Conservation (phyloP, 306 rosid species). For the Abrus precatorius region DNA sequence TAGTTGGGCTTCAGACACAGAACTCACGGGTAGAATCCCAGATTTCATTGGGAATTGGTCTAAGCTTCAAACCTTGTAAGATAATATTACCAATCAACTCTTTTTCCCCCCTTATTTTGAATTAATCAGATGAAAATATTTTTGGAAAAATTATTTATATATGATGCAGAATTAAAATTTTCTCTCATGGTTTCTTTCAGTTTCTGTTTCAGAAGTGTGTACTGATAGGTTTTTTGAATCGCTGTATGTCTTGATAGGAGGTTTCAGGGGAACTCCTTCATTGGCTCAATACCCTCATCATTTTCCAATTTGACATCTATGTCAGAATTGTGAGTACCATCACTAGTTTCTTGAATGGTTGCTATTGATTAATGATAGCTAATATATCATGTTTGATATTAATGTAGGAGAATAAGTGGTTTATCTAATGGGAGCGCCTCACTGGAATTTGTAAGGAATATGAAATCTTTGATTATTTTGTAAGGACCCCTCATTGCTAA, state of each 20-base stretch:
- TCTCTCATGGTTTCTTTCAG: background rate
- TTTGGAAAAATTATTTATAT: background rate
- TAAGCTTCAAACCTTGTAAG: slow-evolving; percentile 74
- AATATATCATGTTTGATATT: slow-evolving; percentile 41
- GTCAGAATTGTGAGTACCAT: slow-evolving; percentile 68
- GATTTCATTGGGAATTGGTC: slow-evolving; percentile 81
- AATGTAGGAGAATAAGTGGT: slow-evolving; percentile 68
- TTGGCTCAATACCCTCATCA: slow-evolving; percentile 73
- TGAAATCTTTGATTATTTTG: slow-evolving; percentile 74
- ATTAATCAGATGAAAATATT: background rate
- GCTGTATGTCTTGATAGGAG: slow-evolving; percentile 60
- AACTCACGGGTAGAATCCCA: slow-evolving; percentile 73
- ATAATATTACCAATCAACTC: background rate
- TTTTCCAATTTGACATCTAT: slow-evolving; percentile 77
- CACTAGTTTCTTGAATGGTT: slow-evolving; percentile 5
- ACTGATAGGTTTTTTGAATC: slow-evolving; percentile 32
- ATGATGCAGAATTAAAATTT: background rate
- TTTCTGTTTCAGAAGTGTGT: background rate
- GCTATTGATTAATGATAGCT: slow-evolving; percentile 30
- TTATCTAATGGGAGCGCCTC: slow-evolving; percentile 80
- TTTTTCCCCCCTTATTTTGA: background rate
- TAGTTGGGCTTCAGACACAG: slow-evolving; percentile 80
- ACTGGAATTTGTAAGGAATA: slow-evolving; percentile 64
- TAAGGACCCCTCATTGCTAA: slow-evolving; percentile 51
- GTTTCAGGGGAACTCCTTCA: slow-evolving; percentile 85